Percentiles rank a stretch among this genome's conserved stretches.
These are phyloP conservation scores for Zizania palustris DNA, from an alignment of 202 grass and related monocot species.

Conservation along the genomic window DNA sequence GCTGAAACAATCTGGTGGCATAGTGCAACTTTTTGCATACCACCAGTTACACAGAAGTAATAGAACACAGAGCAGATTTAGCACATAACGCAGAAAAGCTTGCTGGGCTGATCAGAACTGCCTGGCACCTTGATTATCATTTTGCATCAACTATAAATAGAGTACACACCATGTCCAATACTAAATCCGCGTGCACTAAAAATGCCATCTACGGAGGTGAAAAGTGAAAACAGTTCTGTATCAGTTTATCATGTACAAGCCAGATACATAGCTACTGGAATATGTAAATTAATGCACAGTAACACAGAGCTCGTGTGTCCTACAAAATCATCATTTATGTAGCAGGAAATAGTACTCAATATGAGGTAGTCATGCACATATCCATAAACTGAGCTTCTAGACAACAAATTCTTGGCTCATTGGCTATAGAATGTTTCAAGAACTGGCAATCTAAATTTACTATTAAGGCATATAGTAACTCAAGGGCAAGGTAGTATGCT, in stretches of 20 bases:
- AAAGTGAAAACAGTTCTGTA: background rate
- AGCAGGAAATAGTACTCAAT: background rate
- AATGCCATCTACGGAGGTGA: background rate
- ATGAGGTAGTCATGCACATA: background rate
- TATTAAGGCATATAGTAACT: background rate
- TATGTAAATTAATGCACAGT: background rate
- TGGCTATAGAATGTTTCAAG: background rate
- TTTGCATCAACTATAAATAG: background rate
- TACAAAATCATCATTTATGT: background rate
- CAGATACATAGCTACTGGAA: conserved; percentile 11
- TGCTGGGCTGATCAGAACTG: conserved; percentile 18
- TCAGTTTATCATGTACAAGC: background rate
- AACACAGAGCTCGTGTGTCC: background rate
- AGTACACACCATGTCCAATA: background rate
- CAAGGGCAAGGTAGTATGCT: background rate
- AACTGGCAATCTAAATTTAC: background rate
- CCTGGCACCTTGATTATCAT: background rate
- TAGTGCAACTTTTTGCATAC: background rate
- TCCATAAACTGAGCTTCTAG: conserved; percentile 4
- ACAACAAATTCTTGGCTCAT: background rate
- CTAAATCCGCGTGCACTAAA: background rate
- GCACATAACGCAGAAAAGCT: conserved; percentile 5
- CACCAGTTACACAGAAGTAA: too few species aligned
- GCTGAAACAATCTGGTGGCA: background rate
- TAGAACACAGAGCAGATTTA: background rate